A percentile compares a stretch with the other conserved stretches of the same genome.
Evolutionary conservation across 805 yeast genomes (phyloP).

Genomic region (Peterozyma toletana): DNA sequence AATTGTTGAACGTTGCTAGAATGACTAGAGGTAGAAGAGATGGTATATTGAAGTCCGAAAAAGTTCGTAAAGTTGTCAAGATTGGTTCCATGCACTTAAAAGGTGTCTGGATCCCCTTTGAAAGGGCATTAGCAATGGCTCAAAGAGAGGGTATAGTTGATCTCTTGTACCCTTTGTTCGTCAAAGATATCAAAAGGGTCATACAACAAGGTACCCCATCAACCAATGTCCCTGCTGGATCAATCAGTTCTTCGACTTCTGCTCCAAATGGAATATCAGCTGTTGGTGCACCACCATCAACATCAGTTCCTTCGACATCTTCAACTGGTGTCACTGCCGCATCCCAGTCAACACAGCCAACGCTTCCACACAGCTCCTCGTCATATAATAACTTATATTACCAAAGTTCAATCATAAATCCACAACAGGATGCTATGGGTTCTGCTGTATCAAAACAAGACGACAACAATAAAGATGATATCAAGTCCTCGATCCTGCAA

Average conservation of each 20-base stretch:
- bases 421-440: constrained; percentile 1
- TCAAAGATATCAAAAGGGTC: constrained; percentile 52
- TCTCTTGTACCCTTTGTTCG: constrained; percentile 49
- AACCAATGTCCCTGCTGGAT: background rate
- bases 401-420: constrained; percentile 3
- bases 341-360: constrained; percentile 1
- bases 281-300: background rate
- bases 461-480: constrained; percentile 9
- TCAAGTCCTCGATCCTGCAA: constrained; percentile 3
- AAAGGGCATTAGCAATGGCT: constrained; percentile 62
- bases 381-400: constrained; percentile 1
- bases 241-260: too few species aligned
- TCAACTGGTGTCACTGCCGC: constrained; percentile 4
- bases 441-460: constrained; percentile 5
- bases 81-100: constrained; percentile 72
- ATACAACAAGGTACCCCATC: constrained; percentile 31
- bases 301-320: constrained; percentile 6
- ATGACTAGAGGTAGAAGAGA: constrained; percentile 72
- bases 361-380: constrained; percentile 4
- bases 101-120: constrained; percentile 75
- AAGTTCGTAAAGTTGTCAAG: constrained; percentile 61
- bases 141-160: constrained; percentile 61
- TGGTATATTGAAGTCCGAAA: constrained; percentile 61
- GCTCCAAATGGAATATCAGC: background rate
- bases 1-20: constrained; percentile 59